Conservation (phyloP, 345 rosid species). For the Salix brachista region DNA sequence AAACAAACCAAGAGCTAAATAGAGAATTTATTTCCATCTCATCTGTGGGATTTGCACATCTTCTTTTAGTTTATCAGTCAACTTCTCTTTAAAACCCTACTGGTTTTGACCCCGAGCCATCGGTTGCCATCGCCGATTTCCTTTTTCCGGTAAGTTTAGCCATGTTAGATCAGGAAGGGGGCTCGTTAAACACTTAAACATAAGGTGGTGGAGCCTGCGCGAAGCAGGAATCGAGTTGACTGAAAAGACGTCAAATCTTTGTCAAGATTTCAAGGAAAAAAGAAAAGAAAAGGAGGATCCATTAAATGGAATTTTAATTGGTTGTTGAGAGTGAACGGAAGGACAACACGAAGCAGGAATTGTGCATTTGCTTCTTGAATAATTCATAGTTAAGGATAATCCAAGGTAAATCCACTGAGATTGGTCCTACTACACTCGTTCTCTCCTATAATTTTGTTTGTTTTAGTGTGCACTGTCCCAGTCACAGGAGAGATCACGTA, state of each 20-base stretch:
- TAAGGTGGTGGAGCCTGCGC: slow-evolving; percentile 6
- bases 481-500: background rate
- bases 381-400: background rate
- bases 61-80: slow-evolving; percentile 30
- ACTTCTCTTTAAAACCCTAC: slow-evolving; percentile 28
- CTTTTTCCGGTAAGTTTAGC: slow-evolving; percentile 1
- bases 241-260: slow-evolving; percentile 6
- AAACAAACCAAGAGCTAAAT: slow-evolving; percentile 15
- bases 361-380: slow-evolving; percentile 2
- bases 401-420: background rate
- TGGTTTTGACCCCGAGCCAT: slow-evolving; percentile 20
- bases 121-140: background rate
- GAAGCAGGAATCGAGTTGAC: slow-evolving; percentile 1
- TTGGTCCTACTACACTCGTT: slow-evolving; percentile 8
- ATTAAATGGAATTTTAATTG: slow-evolving; percentile 12
- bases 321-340: background rate
- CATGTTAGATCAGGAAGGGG: background rate
- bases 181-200: background rate
- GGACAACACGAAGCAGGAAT: background rate
- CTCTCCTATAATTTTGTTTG: background rate
- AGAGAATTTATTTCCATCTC: slow-evolving; percentile 46
- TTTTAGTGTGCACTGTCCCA: slow-evolving; percentile 5
- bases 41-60: slow-evolving; percentile 30
- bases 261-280: background rate
- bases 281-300: slow-evolving; percentile 8